These are phyloP conservation scores for Arxiozyma slooffiae DNA, from an alignment of 1,139 yeast species.

Conservation along the genomic window DNA sequence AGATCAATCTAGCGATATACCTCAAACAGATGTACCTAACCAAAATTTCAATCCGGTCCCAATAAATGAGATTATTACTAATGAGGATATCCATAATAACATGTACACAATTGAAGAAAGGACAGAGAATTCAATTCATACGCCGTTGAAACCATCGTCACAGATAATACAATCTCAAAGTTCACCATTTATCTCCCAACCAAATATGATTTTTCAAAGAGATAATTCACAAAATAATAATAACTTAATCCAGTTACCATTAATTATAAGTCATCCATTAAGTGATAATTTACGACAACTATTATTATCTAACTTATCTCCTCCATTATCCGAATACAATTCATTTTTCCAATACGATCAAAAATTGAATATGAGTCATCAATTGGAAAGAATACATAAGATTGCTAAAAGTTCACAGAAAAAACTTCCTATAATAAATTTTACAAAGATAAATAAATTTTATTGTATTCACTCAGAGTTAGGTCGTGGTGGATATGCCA, in stretches of 20 bases:
- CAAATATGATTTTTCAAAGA: slow-evolving; percentile 1
- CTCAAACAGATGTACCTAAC: background rate
- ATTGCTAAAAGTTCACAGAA: slow-evolving; percentile 28
- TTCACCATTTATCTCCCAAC: slow-evolving; percentile 6
- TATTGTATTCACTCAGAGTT: slow-evolving; percentile 51
- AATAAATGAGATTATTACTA: background rate
- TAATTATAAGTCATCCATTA: slow-evolving; percentile 20
- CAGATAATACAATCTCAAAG: slow-evolving; percentile 4
- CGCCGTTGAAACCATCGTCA: slow-evolving; percentile 5
- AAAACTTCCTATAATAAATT: slow-evolving; percentile 28
- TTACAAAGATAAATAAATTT: slow-evolving; percentile 38
- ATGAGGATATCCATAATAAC: slow-evolving; percentile 9
- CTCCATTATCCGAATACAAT: slow-evolving; percentile 26
- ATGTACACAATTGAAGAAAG: slow-evolving; percentile 29
- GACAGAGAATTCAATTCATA: slow-evolving; percentile 14
- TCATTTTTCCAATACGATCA: slow-evolving; percentile 30
- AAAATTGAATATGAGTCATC: slow-evolving; percentile 29
- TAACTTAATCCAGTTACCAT: background rate
- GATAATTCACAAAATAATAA: slow-evolving; percentile 13
- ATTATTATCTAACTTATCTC: slow-evolving; percentile 21
- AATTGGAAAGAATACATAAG: slow-evolving; percentile 32
- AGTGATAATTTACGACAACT: slow-evolving; percentile 12
- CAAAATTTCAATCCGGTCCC: background rate
- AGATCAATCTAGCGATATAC: background rate
- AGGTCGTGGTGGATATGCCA: slow-evolving; percentile 76